These are phyloP conservation scores for Gautieria morchelliformis DNA, from an alignment of 768 basidiomycete genomes.

Conservation along the genomic window DNA sequence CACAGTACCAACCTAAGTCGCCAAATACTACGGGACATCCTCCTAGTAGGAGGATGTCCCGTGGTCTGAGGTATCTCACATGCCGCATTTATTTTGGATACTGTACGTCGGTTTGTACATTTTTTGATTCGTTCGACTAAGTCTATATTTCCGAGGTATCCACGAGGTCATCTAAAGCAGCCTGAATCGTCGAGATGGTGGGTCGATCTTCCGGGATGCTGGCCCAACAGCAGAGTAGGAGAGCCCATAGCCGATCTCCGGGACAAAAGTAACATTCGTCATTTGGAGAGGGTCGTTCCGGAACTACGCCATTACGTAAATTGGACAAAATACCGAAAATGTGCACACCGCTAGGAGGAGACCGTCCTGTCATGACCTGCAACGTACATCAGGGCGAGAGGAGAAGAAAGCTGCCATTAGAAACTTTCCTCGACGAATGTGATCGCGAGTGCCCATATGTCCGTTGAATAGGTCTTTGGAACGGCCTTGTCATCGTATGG, in stretches of 20 bases:
- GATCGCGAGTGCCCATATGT: background rate
- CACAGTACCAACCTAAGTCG: too few species aligned
- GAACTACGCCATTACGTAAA: background rate
- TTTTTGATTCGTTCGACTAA: background rate
- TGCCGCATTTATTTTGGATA: too few species aligned
- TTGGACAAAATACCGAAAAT: background rate
- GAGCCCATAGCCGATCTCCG: background rate
- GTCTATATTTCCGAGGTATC: background rate
- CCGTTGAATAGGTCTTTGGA: background rate
- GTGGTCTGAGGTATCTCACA: too few species aligned
- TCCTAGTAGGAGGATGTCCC: too few species aligned
- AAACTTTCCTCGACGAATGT: slow-evolving; percentile 2
- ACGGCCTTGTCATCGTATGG: background rate
- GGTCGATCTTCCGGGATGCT: background rate
- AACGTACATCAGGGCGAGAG: background rate
- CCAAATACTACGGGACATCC: too few species aligned
- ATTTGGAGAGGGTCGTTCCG: background rate
- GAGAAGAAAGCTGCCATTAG: background rate
- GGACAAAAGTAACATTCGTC: background rate
- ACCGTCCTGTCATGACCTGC: slow-evolving; percentile 1
- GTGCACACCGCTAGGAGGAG: background rate
- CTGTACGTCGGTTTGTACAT: too few species aligned
- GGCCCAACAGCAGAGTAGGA: slow-evolving; percentile 2
- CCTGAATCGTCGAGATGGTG: background rate
- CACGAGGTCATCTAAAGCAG: background rate